Evolutionary conservation across 805 yeast genomes (phyloP), one percentile per base, ranked within the genome.

Genomic region (Kodamaea lidongshanica): DNA sequence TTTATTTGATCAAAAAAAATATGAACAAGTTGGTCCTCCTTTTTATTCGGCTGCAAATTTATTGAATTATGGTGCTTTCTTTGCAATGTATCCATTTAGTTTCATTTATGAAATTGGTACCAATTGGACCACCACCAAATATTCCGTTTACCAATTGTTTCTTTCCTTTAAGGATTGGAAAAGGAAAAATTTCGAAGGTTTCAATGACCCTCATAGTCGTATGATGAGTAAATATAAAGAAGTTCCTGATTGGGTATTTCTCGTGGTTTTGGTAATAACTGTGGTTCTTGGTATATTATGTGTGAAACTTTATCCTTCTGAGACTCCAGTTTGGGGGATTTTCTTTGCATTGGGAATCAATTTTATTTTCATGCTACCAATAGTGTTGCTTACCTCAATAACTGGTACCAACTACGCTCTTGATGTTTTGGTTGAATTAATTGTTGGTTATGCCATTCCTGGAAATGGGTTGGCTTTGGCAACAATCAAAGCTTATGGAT

Each of bases 311-410:
- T 59, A 52, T 25, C 65, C 65, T 3, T 58, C 54, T 3, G 55
- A 72, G 28, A 71, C 79, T 4, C 79, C 80, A 12, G 72, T 74
- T 14, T 75, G 81, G 80, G 68, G 72, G 16, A 56, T 75, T 23
- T 67, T 74, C 54, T 64, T 75, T 38, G 64, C 72, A 4, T 42
- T 73, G 22, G 76, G 61, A 14, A 54, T 75, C 23, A 73, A 72
- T 39, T 52, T 67, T 24, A 52, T 67, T 4, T 72, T 74, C 38
- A 55, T 73, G 40, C 56, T 74, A 23, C 79, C 79, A 25, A 49
- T 73, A 21, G 58, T 70, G n/a, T 53, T 70, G 4, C 46, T 75
- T 33, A 58, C 53, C 21, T 59, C 77, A 5, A 61, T 63, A 15
- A 72, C 79, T 4, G 74, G 75, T 25, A 58, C 56, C 32, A 42